Conservation (phyloP, 441 rosid species). For the Syzygium syzygioides region DNA sequence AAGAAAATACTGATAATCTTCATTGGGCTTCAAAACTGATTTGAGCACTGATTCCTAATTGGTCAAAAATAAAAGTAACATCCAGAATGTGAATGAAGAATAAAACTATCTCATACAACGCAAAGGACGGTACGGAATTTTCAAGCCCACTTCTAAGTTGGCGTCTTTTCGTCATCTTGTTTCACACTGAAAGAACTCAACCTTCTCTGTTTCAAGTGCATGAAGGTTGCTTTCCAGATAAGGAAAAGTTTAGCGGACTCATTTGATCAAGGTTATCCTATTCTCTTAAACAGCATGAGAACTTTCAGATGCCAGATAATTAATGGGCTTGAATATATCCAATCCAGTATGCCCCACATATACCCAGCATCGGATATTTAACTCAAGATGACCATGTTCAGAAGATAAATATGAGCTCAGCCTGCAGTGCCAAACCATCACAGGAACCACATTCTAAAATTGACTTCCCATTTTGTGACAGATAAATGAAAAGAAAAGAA, state of each 20-base stretch:
- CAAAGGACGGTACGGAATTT: neutral
- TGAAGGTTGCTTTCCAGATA: neutral
- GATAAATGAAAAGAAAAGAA: neutral
- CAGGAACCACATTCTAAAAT: neutral
- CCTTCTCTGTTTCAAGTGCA: neutral
- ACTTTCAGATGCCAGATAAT: neutral
- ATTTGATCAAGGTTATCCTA: neutral
- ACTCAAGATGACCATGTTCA: neutral
- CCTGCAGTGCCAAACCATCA: neutral
- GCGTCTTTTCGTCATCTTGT: neutral
- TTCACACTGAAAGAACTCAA: neutral
- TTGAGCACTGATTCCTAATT: neutral
- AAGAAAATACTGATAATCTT: neutral
- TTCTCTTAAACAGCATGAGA: neutral
- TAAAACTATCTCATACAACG: neutral
- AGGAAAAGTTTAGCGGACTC: neutral
- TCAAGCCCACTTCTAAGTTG: neutral
- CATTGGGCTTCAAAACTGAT: neutral
- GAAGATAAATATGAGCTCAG: neutral
- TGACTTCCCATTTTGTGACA: neutral
- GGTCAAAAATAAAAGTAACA: neutral
- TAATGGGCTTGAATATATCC: neutral
- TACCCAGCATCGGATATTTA: neutral
- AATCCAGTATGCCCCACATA: neutral
- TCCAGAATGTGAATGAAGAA: neutral